Percentiles rank a stretch among this genome's conserved stretches.
Conservation (phyloP, 1,284 basidiomycete genomes). For the Ceratobasidium theobromae region DNA sequence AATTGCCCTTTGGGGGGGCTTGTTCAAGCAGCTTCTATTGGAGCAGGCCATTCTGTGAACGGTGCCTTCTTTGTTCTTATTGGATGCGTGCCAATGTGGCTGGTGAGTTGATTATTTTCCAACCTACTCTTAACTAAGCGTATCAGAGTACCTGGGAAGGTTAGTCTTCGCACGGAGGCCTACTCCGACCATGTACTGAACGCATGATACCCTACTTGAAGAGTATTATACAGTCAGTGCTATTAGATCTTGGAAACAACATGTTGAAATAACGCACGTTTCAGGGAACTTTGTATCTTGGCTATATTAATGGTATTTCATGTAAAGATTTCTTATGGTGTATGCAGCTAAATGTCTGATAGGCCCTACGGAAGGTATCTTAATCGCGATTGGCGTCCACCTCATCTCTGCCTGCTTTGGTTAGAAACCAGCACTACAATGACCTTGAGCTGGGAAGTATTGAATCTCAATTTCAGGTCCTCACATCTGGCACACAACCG, state of each 20-base stretch:
- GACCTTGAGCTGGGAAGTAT: neutral
- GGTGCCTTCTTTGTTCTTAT: conserved; percentile 36
- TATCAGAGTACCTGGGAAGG: conserved; percentile 40
- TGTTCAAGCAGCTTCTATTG: conserved; percentile 36
- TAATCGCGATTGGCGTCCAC: conserved; percentile 38
- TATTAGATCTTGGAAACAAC: neutral
- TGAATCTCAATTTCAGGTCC: conserved; percentile 27
- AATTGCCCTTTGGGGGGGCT: conserved; percentile 38
- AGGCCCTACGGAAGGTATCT: conserved; percentile 38
- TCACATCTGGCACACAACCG: conserved; percentile 33
- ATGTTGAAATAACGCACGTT: neutral
- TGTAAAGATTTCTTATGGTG: neutral
- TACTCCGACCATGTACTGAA: too few species aligned
- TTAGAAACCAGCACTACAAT: conserved; percentile 3
- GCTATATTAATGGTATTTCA: conserved; percentile 37
- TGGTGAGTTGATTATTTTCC: conserved; percentile 33
- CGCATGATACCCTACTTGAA: too few species aligned
- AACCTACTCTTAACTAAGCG: neutral
- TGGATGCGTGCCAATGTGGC: conserved; percentile 38
- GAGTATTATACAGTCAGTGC: conserved; percentile 37
- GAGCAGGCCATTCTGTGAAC: conserved; percentile 35
- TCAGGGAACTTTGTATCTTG: conserved; percentile 37
- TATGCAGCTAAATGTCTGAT: neutral
- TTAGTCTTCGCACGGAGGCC: too few species aligned
- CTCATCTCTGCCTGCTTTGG: conserved; percentile 38